A percentile compares a stretch with the other conserved stretches of the same genome.
Conservation (phyloP, 192 early-diverging fungal genomes). For the Gigaspora rosea region DNA sequence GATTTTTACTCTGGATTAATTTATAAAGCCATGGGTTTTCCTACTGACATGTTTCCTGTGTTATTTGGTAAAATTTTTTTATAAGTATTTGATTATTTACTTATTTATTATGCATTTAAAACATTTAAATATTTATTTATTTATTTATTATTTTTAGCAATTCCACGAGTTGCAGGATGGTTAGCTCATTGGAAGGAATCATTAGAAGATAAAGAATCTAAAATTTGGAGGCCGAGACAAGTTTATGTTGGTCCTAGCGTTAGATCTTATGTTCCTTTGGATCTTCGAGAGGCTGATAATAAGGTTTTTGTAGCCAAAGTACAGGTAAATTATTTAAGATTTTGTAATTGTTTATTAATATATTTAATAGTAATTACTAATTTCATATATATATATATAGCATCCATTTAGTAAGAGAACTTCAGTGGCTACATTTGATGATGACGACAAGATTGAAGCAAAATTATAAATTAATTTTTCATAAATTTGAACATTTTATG, state of each 20-base stretch:
- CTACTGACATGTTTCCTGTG: slow-evolving; percentile 74
- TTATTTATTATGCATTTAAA: too few relatives aligned
- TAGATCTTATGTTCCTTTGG: slow-evolving; percentile 48
- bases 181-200: slow-evolving; percentile 68
- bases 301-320: background rate
- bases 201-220: slow-evolving; percentile 50
- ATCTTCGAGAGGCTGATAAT: slow-evolving; percentile 13
- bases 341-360: background rate
- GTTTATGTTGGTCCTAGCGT: slow-evolving; percentile 55
- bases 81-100: too few relatives aligned
- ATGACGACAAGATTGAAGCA: background rate
- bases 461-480: background rate
- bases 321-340: background rate
- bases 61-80: slow-evolving; percentile 54
- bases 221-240: slow-evolving; percentile 70
- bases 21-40: slow-evolving; percentile 72
- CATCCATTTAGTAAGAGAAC: slow-evolving; percentile 14
- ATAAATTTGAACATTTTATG: too few relatives aligned
- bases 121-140: background rate
- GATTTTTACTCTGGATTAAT: slow-evolving; percentile 59
- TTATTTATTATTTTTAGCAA: slow-evolving; percentile 24
- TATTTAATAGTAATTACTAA: background rate
- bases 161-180: slow-evolving; percentile 57
- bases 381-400: background rate
- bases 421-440: background rate